phyloP scores from a whole-genome alignment of 495 filamentous ascomycete species.

The Xylaria cubensis region DNA sequence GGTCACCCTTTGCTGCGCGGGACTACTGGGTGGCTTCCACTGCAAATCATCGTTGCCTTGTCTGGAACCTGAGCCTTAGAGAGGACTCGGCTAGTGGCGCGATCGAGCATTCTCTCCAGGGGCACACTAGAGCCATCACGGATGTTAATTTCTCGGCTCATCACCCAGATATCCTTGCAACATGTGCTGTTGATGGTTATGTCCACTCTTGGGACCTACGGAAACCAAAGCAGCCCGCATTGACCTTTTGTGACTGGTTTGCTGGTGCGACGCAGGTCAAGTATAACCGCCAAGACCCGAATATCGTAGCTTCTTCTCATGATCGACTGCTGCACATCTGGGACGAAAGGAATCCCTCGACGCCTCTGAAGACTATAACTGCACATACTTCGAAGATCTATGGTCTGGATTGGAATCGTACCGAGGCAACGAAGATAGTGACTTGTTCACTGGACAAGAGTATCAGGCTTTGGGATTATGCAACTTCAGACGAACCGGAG shows the following conservation, averaged over 20 bases:
- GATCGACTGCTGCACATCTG: conserved; percentile 86
- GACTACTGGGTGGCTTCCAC: conserved; percentile 95
- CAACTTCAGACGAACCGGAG: conserved; percentile 67
- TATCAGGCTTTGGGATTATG: conserved; percentile 94
- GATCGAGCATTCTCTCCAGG: conserved; percentile 90
- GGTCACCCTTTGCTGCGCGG: conserved; percentile 89
- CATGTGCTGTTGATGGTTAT: conserved; percentile 91
- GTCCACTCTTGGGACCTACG: conserved; percentile 94
- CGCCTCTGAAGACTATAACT: conserved; percentile 79
- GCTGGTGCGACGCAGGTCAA: conserved; percentile 96
- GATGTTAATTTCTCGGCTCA: conserved; percentile 97
- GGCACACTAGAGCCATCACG: conserved; percentile 88
- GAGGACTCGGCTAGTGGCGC: conserved; percentile 71
- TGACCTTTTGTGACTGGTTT: conserved; percentile 92
- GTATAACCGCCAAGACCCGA: conserved; percentile 85
- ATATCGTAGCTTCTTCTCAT: conserved; percentile 89
- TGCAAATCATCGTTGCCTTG: conserved; percentile 91
- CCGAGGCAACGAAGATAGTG: conserved; percentile 69
- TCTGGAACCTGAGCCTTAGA: conserved; percentile 88
- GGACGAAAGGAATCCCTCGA: conserved; percentile 84
- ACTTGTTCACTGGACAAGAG: conserved; percentile 93
- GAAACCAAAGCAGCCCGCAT: conserved; percentile 71
- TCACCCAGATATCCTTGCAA: conserved; percentile 86
- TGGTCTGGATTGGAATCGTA: conserved; percentile 92
- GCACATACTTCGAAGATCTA: conserved; percentile 97